A percentile compares a stretch with the other conserved stretches of the same genome.
phyloP scores from a whole-genome alignment of 2,329 filamentous ascomycete species.

The Hyphodiscus sp. region DNA sequence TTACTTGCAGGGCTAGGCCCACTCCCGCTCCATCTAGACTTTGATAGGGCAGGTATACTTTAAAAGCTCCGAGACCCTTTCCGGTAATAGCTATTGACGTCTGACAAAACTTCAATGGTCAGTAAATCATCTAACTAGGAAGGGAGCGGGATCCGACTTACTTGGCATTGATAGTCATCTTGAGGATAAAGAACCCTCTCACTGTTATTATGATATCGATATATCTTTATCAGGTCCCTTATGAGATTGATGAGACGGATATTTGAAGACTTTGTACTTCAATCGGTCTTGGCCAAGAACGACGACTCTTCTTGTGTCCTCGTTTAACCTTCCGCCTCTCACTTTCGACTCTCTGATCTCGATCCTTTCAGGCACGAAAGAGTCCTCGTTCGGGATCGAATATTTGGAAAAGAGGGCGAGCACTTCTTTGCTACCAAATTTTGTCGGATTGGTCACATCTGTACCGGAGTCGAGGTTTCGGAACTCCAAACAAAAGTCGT shows the following conservation, averaged over 20 bases:
- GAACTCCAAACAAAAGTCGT: slow-evolving; percentile 6
- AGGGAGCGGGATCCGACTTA: slow-evolving; percentile 9
- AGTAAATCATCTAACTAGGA: neutral
- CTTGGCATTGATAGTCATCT: slow-evolving; percentile 3
- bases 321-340: slow-evolving; percentile 2
- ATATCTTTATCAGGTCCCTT: slow-evolving; percentile 15
- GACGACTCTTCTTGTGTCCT: slow-evolving; percentile 19
- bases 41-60: slow-evolving; percentile 32
- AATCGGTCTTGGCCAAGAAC: slow-evolving; percentile 22
- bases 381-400: slow-evolving; percentile 9
- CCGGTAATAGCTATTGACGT: too few species aligned
- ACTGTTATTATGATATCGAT: slow-evolving; percentile 17
- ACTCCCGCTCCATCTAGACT: too few species aligned
- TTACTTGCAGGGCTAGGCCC: too few species aligned
- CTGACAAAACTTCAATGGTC: neutral
- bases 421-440: slow-evolving; percentile 18
- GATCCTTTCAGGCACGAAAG: slow-evolving; percentile 22
- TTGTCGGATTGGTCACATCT: neutral
- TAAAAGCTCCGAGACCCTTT: neutral
- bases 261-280: slow-evolving; percentile 26
- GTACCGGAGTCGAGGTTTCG: slow-evolving; percentile 4
- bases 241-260: neutral
- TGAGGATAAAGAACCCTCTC: slow-evolving; percentile 2
- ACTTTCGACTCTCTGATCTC: slow-evolving; percentile 15
- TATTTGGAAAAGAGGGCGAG: slow-evolving; percentile 11